Percentiles rank a stretch among this genome's conserved stretches.
phyloP scores from a whole-genome alignment of 2,329 filamentous ascomycete species.

The Microcera coccophila region DNA sequence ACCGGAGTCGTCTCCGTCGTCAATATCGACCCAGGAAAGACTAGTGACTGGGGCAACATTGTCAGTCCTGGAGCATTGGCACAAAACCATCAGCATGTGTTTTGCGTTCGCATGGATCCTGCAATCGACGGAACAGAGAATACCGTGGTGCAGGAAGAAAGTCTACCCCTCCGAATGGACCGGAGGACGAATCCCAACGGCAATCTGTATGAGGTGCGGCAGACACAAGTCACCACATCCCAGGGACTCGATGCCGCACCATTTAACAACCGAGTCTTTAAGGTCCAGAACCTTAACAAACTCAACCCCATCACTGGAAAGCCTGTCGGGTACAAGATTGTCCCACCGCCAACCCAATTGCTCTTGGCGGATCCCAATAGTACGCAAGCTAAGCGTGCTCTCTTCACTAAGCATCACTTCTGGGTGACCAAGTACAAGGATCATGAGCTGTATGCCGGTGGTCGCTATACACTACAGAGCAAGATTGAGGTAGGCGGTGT shows the following conservation, averaged over 20 bases:
- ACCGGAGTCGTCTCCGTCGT: conserved; percentile 42
- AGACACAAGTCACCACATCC: conserved; percentile 43
- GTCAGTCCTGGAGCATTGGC: conserved; percentile 59
- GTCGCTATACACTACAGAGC: conserved; percentile 44
- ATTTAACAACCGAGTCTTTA: conserved; percentile 46
- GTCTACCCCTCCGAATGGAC: conserved; percentile 41
- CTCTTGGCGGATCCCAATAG: conserved; percentile 40
- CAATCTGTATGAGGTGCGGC: conserved; percentile 39
- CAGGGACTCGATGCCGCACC: conserved; percentile 48
- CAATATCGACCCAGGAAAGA: conserved; percentile 53
- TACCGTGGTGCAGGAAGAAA: conserved; percentile 45
- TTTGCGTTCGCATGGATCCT: conserved; percentile 59
- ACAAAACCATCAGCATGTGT: conserved; percentile 65
- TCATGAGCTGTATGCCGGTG: conserved; percentile 43
- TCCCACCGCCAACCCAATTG: conserved; percentile 37
- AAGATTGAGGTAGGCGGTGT: conserved; percentile 26
- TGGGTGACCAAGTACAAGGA: conserved; percentile 47
- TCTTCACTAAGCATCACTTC: conserved; percentile 42
- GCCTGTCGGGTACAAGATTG: conserved; percentile 47
- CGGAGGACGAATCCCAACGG: conserved; percentile 47
- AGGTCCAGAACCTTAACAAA: conserved; percentile 44
- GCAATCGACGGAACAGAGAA: conserved; percentile 58
- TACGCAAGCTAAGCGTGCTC: conserved; percentile 37
- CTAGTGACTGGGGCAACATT: conserved; percentile 54
- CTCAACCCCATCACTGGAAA: conserved; percentile 43